Conservation (phyloP, 225 moss, liverwort and hornwort genomes). For the Thuidium tamariscinum region DNA sequence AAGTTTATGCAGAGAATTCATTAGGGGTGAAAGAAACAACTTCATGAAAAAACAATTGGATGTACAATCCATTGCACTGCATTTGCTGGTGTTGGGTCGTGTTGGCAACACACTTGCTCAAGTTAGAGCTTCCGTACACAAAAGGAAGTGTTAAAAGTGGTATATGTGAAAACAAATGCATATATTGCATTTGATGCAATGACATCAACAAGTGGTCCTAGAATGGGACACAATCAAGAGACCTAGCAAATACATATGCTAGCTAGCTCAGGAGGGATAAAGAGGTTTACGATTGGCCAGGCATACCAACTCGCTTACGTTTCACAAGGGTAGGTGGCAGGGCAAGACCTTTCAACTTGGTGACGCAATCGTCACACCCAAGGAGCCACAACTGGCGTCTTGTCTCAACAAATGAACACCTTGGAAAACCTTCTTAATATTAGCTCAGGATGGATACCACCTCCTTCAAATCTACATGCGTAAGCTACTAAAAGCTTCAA, state of each 20-base stretch:
- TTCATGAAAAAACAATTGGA: too few relatives aligned
- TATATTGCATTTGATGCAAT: neutral
- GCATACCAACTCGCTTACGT: neutral
- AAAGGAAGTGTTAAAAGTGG: neutral
- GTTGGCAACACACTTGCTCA: neutral
- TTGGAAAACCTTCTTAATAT: neutral
- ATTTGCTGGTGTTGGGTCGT: neutral
- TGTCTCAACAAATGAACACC: neutral
- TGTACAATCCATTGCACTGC: neutral
- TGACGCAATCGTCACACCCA: neutral
- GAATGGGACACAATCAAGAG: neutral
- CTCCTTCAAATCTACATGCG: neutral
- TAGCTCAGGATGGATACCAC: neutral
- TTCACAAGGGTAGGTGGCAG: constrained; percentile 9
- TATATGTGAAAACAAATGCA: neutral
- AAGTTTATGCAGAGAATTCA: too few relatives aligned
- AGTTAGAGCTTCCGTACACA: neutral
- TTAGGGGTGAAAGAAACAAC: too few relatives aligned
- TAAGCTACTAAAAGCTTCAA: too few relatives aligned
- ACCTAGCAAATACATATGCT: neutral
- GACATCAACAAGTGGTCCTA: neutral
- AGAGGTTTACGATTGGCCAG: neutral
- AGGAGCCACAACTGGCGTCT: neutral
- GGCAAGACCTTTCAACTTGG: neutral
- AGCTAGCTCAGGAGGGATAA: constrained; percentile 4